Base-by-base conservation (phyloP, 768 basidiomycete species). In the Termitomyces sp. region DNA sequence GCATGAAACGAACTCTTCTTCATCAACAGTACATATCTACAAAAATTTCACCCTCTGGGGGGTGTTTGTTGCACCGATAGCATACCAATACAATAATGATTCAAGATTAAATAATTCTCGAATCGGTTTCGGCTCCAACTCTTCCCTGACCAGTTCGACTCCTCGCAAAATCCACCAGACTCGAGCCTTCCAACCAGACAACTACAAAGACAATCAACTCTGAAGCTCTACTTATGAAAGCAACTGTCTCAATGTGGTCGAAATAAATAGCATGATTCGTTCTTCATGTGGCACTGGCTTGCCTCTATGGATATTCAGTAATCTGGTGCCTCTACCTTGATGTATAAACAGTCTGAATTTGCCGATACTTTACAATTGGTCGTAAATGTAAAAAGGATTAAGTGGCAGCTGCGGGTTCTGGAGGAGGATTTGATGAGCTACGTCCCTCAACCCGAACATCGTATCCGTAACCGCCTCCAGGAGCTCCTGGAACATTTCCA, bases 381-480 rank as follows among this genome's bases (percentile, higher is more conserved):
- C 22, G 22, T 60, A 15, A 55, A 38, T 52, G 22, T 32, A 18
- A 20, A 45, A 52, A 13, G 33, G 62, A 48, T 64, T 50, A 64
- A 20, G 66, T 57, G 11, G 59, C 53, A 57, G 66, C 74, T 46
- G 71, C 64, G 46, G 73, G 69, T 51, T 65, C 71, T 57, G 82
- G 80, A 32, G 82, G 80, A 32, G 81, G 75, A 59, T 87, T 78
- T 24, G 83, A 75, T 45, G 89, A 84, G 59, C 72, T 81, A 46
- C 76, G 81, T 22, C 84, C 84, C 62, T 80, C 80, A 35, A 84
- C 81, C 51, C 92, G 90, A 60, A 89, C 66, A 58, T 89, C 88
- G 67, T 94, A 94, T 22, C 91, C 93, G 74, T 94, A 94, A 35
- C 89, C 90, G 67, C 79, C 78, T n/a, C 78, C 82, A 36, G 81